phyloP scores from a whole-genome alignment of 148 eudicot genomes.

The Spergularia bocconei region DNA sequence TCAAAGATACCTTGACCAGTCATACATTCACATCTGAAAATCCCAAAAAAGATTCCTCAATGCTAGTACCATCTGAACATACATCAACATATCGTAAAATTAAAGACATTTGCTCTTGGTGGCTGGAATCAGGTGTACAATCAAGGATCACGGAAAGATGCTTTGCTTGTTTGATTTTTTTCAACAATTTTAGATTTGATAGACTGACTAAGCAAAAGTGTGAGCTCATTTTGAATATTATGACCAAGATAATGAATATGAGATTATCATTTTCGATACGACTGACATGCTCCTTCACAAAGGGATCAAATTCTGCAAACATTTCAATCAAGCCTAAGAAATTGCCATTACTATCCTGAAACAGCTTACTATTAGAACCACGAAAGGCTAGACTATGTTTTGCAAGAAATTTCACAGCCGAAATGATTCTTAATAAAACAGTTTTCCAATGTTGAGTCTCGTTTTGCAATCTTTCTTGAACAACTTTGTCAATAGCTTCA shows the following conservation, averaged over 20 bases:
- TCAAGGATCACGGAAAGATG: not conserved
- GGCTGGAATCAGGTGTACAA: slow-evolving; percentile 9
- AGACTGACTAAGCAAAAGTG: slow-evolving; percentile 1
- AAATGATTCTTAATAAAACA: not conserved
- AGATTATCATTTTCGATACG: slow-evolving; percentile 7
- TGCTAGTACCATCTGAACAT: not conserved
- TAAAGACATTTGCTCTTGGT: slow-evolving; percentile 13
- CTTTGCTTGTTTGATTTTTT: slow-evolving; percentile 11
- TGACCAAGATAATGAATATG: slow-evolving; percentile 11
- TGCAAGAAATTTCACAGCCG: slow-evolving; percentile 6
- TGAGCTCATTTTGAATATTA: slow-evolving; percentile 25
- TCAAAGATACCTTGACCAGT: not conserved
- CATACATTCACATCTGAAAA: not conserved
- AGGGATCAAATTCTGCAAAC: slow-evolving; percentile 26
- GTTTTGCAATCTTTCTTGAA: slow-evolving; percentile 4
- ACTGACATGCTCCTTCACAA: slow-evolving; percentile 17
- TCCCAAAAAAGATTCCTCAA: not conserved
- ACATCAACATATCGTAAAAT: slow-evolving; percentile 15
- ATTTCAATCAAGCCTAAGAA: slow-evolving; percentile 27
- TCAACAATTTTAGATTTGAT: not conserved
- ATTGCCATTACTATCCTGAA: slow-evolving; percentile 20
- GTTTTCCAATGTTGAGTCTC: slow-evolving; percentile 13
- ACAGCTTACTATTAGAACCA: slow-evolving; percentile 13
- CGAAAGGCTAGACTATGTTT: slow-evolving; percentile 14
- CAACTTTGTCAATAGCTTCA: slow-evolving; percentile 11